Base-by-base conservation (phyloP, 2,329 filamentous ascomycete genomes). In the Colletotrichum zoysiae region DNA sequence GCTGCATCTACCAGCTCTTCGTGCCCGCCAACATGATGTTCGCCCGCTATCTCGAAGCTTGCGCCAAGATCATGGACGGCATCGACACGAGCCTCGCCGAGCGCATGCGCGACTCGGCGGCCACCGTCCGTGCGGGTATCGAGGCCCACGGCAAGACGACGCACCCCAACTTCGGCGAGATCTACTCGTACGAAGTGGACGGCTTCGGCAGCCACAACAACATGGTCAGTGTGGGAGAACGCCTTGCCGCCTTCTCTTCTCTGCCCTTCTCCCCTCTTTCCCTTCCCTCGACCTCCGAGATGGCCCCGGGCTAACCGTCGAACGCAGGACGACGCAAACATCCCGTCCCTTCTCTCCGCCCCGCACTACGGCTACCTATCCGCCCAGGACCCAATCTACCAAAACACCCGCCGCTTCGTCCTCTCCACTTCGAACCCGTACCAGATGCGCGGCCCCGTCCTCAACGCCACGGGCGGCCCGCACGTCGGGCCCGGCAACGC, bases 21-120 rank as follows among this genome's bases (percentile, higher is more conserved):
- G 93, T 98, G 76, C 95, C 95, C 0, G 91, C 93, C 42, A 98
- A 98, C 80, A 94, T 94, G 91, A 93, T 94, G 91, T 91, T 94
- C 75, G 86, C 90, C 42, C 83, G 87, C 30, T 92, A 90, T 76
- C 85, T 95, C 3, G 82, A 82, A 14, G 82, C 85, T 0, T 80
- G 86, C 76, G 77, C 85, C 78, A 70, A 80, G 74, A 83, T 88
- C 71, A 86, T 86, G 80, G 78, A 81, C 33, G 75, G 75, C 8
- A 78, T 87, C 5, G 82, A 84, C 9, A 0, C 84, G 89, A 65
- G 87, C 78, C 82, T 92, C 0, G 86, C 89, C 0, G 78, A 80
- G 3, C 79, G 85, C 70, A 93, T 94, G 91, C 81, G 80, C 16
- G 80, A 79, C 33, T 82, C 93, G 70, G 94, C 82, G 0, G 73